Evolutionary conservation across 2,329 filamentous ascomycete genomes (phyloP).

Genomic region (Sporothrix mexicana): DNA sequence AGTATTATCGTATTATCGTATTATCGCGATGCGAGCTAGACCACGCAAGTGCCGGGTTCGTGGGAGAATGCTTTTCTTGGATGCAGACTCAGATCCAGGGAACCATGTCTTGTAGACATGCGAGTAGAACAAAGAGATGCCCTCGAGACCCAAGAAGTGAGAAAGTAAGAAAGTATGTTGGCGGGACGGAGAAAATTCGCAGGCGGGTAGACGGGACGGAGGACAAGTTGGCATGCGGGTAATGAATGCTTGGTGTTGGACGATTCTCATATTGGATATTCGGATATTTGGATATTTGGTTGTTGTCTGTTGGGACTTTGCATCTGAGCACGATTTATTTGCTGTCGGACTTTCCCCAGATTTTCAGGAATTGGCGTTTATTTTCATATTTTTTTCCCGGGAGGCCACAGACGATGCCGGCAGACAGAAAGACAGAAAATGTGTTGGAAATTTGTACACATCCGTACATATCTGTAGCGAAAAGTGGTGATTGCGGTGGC

Average conservation of each 20-base stretch:
- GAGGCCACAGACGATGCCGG: slow-evolving; percentile 16
- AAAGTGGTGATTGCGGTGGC: neutral
- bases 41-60: neutral
- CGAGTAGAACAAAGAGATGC: neutral
- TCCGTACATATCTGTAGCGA: too few relatives aligned
- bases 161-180: neutral
- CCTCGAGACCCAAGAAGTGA: neutral
- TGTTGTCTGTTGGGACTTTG: neutral
- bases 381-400: neutral
- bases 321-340: neutral
- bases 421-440: neutral
- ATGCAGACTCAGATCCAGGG: neutral
- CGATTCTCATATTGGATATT: too few relatives aligned
- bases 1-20: neutral
- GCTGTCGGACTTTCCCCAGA: slow-evolving; percentile 25
- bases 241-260: too few relatives aligned
- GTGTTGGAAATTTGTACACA: too few relatives aligned
- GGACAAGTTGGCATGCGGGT: neutral
- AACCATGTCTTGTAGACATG: neutral
- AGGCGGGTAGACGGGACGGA: neutral
- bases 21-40: neutral
- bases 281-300: too few relatives aligned
- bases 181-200: neutral
- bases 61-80: neutral
- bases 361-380: neutral